Evolutionary conservation across 192 early-diverging fungal species (phyloP).

Genomic region (Hyaloraphidium curvatum): DNA sequence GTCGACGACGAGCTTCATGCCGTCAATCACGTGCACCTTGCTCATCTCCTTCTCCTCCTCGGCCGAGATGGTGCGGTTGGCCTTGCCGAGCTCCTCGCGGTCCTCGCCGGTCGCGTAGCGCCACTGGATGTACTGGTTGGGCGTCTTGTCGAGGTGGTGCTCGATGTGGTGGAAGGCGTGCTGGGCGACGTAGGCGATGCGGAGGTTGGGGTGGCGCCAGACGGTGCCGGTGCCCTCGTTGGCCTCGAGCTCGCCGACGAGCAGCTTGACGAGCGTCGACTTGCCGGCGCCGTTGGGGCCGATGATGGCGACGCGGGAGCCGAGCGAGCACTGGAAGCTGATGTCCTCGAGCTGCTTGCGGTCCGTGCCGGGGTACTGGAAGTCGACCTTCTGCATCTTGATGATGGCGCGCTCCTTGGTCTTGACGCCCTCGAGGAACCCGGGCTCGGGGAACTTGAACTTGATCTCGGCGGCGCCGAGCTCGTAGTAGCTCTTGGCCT

Average conservation of each 20-base stretch:
- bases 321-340: conserved; percentile 45
- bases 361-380: conserved; percentile 49
- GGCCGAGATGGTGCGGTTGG: conserved; percentile 36
- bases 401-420: conserved; percentile 60
- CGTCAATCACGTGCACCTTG: conserved; percentile 26
- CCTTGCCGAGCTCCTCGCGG: conserved; percentile 51
- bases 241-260: conserved; percentile 51
- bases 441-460: conserved; percentile 60
- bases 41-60: conserved; percentile 51
- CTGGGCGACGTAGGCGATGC: conserved; percentile 72
- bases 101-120: conserved; percentile 63
- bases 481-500: conserved; percentile 56
- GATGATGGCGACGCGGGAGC: conserved; percentile 60
- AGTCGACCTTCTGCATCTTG: conserved; percentile 51
- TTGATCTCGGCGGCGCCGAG: conserved; percentile 44
- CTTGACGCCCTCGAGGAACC: conserved; percentile 55
- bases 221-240: conserved; percentile 36
- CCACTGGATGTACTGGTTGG: conserved; percentile 71
- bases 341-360: conserved; percentile 39
- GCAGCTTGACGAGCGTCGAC: conserved; percentile 62
- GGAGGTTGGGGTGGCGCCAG: conserved; percentile 63
- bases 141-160: conserved; percentile 61
- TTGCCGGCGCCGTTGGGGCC: conserved; percentile 77
- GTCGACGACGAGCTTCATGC: conserved; percentile 39
- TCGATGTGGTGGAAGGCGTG: conserved; percentile 78